These are phyloP conservation scores for Sporopachydermia quercuum DNA, from an alignment of 805 yeast species.

Conservation along the genomic window DNA sequence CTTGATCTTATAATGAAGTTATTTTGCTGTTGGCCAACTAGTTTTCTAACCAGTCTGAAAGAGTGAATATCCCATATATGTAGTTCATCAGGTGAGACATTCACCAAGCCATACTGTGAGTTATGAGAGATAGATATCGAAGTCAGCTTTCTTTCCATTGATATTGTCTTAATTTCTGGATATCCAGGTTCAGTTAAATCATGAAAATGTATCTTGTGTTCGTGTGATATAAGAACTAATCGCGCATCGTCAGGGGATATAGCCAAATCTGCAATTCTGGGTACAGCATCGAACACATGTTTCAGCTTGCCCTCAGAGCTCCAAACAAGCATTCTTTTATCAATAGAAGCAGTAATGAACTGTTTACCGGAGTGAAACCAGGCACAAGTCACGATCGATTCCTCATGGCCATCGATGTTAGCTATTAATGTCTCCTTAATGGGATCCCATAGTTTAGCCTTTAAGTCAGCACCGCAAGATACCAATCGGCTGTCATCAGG, in stretches of 20 bases:
- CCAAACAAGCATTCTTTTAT: conserved; percentile 41
- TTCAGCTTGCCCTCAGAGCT: conserved; percentile 17
- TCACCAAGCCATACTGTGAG: conserved; percentile 40
- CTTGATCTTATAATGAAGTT: conserved; percentile 60
- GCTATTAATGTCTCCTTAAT: conserved; percentile 20
- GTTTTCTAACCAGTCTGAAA: conserved; percentile 44
- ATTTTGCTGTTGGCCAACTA: conserved; percentile 58
- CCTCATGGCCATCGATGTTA: conserved; percentile 12
- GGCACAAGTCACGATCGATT: conserved; percentile 37
- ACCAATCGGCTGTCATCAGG: conserved; percentile 52
- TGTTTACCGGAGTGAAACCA: conserved; percentile 45
- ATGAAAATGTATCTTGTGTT: conserved; percentile 45
- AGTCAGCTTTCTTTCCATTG: conserved; percentile 44
- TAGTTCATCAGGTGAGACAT: conserved; percentile 58
- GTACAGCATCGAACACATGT: conserved; percentile 19
- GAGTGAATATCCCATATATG: conserved; percentile 67
- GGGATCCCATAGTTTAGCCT: conserved; percentile 56
- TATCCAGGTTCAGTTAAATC: conserved; percentile 26
- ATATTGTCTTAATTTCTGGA: conserved; percentile 30
- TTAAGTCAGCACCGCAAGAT: conserved; percentile 59
- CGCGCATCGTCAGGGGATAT: conserved; percentile 48
- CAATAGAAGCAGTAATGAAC: conserved; percentile 67
- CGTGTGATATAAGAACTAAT: conserved; percentile 51
- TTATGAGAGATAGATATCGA: conserved; percentile 49
- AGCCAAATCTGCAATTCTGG: conserved; percentile 53